These are phyloP conservation scores for Macrophomina tecta DNA, from an alignment of 2,329 filamentous ascomycete genomes.

Conservation along the genomic window DNA sequence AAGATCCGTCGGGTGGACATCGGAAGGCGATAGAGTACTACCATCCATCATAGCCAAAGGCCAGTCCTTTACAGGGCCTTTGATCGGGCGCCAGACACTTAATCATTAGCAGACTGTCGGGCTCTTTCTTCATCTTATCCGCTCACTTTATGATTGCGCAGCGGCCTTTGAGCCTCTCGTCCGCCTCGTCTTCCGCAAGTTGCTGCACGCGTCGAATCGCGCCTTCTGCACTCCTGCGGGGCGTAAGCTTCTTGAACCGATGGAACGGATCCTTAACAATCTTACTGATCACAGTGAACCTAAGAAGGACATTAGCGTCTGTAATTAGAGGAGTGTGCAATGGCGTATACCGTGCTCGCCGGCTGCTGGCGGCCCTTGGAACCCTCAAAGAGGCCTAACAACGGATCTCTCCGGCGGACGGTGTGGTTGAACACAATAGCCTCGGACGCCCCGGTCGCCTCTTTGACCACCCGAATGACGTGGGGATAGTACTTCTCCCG, in stretches of 20 bases:
- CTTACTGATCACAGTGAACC: conserved; percentile 15
- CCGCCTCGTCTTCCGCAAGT: background rate
- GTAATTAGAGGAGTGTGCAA: too few species aligned
- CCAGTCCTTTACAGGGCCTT: background rate
- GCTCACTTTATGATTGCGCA: conserved; percentile 6
- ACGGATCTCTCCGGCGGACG: background rate
- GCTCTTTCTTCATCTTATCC: background rate
- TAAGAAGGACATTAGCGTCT: background rate
- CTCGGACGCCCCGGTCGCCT: conserved; percentile 27
- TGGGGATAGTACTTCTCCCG: conserved; percentile 29
- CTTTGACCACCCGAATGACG: conserved; percentile 29
- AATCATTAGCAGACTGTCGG: background rate
- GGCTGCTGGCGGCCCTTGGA: background rate
- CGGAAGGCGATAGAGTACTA: background rate
- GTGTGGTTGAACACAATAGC: conserved; percentile 31
- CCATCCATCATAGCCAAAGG: conserved; percentile 29
- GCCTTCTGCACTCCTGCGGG: background rate
- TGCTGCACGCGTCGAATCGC: background rate
- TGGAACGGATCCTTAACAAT: background rate
- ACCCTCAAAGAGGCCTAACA: background rate
- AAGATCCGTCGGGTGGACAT: conserved; percentile 28
- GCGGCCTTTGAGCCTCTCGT: background rate
- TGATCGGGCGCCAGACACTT: background rate
- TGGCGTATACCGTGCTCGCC: background rate
- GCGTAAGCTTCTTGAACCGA: background rate